These are phyloP conservation scores for Trapa bicornis DNA, from an alignment of 345 rosid genomes.

Conservation along the genomic window DNA sequence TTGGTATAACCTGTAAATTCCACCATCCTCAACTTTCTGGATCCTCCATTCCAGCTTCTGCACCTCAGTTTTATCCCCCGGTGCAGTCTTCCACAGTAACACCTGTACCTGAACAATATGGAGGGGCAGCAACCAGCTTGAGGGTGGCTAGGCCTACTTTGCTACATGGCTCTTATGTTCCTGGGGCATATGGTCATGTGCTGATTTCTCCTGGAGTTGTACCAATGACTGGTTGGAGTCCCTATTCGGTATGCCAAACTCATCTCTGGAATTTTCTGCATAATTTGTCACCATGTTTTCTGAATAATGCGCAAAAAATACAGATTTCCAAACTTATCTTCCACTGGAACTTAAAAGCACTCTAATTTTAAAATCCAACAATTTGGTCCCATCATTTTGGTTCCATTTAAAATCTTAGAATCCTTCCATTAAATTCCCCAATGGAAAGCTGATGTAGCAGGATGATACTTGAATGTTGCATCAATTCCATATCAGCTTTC, in stretches of 20 bases:
- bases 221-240: constrained; percentile 72
- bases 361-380: too few relatives aligned
- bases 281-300: not conserved
- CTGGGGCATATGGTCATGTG: constrained; percentile 71
- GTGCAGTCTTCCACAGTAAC: constrained; percentile 58
- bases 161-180: constrained; percentile 60
- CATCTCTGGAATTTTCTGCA: not conserved
- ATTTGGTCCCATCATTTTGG: too few relatives aligned
- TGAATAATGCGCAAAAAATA: not conserved
- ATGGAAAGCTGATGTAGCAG: too few relatives aligned
- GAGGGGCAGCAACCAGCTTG: constrained; percentile 38
- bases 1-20: constrained; percentile 84
- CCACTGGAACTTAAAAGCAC: too few relatives aligned
- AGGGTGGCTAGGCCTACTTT: constrained; percentile 64
- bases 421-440: too few relatives aligned
- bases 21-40: constrained; percentile 83
- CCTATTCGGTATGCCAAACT: constrained; percentile 54
- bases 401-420: too few relatives aligned
- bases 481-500: too few relatives aligned
- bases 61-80: constrained; percentile 60
- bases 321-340: too few relatives aligned
- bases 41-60: constrained; percentile 41
- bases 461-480: too few relatives aligned
- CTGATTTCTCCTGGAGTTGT: constrained; percentile 62
- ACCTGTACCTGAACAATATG: constrained; percentile 26